phyloP scores from a whole-genome alignment of 352 stramenopile species.

The Vaucheria bursata region DNA sequence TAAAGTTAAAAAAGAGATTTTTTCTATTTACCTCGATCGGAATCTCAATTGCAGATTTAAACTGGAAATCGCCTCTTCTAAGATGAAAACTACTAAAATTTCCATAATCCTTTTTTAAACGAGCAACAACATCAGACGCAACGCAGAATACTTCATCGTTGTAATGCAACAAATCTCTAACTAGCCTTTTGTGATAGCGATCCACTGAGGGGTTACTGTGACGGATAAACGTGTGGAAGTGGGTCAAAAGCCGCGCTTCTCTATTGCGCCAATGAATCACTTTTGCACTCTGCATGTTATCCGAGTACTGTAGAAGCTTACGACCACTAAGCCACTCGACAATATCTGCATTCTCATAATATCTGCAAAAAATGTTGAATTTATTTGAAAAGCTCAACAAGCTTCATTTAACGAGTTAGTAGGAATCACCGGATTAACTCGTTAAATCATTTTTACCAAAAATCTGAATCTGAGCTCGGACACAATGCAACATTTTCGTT shows the following conservation, averaged over 20 bases:
- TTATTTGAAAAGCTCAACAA: slow-evolving; percentile 1
- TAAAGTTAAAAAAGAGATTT: too few relatives aligned
- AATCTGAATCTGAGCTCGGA: too few relatives aligned
- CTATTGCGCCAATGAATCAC: slow-evolving; percentile 30
- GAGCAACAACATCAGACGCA: slow-evolving; percentile 49
- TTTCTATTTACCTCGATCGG: too few relatives aligned
- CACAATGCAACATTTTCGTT: too few relatives aligned
- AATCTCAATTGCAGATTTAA: slow-evolving; percentile 36
- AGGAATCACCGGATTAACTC: too few relatives aligned
- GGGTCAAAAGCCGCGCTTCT: slow-evolving; percentile 29
- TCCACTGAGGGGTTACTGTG: slow-evolving; percentile 29
- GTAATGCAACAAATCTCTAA: slow-evolving; percentile 62
- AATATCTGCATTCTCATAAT: background rate
- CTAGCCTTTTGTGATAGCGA: slow-evolving; percentile 50
- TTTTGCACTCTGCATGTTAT: slow-evolving; percentile 14
- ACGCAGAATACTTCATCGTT: slow-evolving; percentile 61
- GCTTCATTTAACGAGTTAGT: too few relatives aligned
- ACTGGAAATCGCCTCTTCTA: slow-evolving; percentile 59
- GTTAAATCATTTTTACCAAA: too few relatives aligned
- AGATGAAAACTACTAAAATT: slow-evolving; percentile 43
- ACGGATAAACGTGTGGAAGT: slow-evolving; percentile 38
- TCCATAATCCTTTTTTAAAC: slow-evolving; percentile 15
- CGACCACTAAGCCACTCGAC: background rate
- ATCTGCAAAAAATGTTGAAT: background rate
- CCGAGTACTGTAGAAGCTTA: background rate